Percentiles rank a stretch among this genome's conserved stretches.
These are phyloP conservation scores for Meripilus lineatus DNA, from an alignment of 1,284 basidiomycete genomes.

Conservation along the genomic window DNA sequence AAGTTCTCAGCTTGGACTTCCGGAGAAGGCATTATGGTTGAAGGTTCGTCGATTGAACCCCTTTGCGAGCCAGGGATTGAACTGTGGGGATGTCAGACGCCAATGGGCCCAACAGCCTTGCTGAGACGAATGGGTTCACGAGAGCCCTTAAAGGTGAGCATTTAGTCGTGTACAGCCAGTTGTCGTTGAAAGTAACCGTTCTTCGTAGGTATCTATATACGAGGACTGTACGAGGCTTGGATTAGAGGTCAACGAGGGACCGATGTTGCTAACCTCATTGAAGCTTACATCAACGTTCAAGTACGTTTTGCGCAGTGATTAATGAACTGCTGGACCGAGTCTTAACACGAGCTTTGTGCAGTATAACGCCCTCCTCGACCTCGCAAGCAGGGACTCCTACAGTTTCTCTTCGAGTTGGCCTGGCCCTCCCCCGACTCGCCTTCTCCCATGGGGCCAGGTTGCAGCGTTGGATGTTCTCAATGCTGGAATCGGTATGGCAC, in stretches of 20 bases:
- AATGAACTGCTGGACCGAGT: not conserved
- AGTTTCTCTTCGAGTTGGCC: slow-evolving; percentile 6
- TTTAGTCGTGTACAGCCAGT: not conserved
- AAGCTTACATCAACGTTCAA: slow-evolving; percentile 6
- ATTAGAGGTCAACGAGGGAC: not conserved
- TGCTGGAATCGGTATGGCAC: slow-evolving; percentile 4
- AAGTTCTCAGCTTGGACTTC: slow-evolving; percentile 1
- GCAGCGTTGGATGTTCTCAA: slow-evolving; percentile 8
- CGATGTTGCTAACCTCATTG: slow-evolving; percentile 1
- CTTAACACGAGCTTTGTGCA: not conserved
- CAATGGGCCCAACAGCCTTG: not conserved
- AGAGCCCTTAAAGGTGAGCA: not conserved
- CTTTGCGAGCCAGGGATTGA: not conserved
- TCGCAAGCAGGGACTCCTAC: not conserved
- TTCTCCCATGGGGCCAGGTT: slow-evolving; percentile 7
- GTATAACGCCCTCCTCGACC: slow-evolving; percentile 7
- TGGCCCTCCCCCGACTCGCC: slow-evolving; percentile 4
- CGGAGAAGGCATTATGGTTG: not conserved
- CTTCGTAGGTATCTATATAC: slow-evolving; percentile 4
- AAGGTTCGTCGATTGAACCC: not conserved
- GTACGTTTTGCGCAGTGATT: not conserved
- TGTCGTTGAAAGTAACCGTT: not conserved
- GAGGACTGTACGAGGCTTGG: slow-evolving; percentile 7
- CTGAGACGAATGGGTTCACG: not conserved
- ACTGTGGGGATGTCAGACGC: not conserved